Base-by-base conservation (phyloP, 1,139 yeast species). In the Williopsis jadinii region DNA sequence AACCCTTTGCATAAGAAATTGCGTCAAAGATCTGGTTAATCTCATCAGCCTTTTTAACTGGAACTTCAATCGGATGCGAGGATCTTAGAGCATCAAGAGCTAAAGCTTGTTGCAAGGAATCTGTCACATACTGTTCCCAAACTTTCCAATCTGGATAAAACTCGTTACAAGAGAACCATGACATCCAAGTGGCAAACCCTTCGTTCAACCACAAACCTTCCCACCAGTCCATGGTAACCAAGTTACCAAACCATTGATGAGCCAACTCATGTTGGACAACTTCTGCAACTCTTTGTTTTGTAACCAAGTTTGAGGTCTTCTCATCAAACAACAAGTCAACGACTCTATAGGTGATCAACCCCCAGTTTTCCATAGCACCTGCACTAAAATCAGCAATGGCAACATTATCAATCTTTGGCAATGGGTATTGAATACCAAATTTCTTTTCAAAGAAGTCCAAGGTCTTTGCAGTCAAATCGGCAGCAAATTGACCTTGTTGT, bases 141-240 rank as follows among this genome's bases (percentile, higher is more conserved):
- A 81, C 70, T 55, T 80, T 77, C 90, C 90, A 81, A 47, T 80
- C 82, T 31, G 90, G 90, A 58, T 68, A 73, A 54, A 80, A 68
- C 49, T 70, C 65, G 62, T 81, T 77, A 49, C 82, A 79, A 2
- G 85, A 84, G 49, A 68, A 66, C 73, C 79, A 81, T 11, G 85
- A 81, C 59, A 80, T 81, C 84, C 85, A 83, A 39, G 92, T 84
- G 40, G 92, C 94, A 58, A 84, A 84, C 30, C 90, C 90, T 65
- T 83, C 92, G 60, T 83, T 83, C 49, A 83, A 70, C 92, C 92
- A 83, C 54, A 83, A 71, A 53, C 80, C 88, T 61, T 81, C 86
- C 92, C 92, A 83, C 84, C 86, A 83, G 48, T 80, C 80, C 92
- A 83, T 83, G 42, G 92, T 83, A 45, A 83, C 90, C 60, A 82